These are phyloP conservation scores for Fraxinus greggii DNA, from an alignment of 305 asterid species.

Conservation along the genomic window DNA sequence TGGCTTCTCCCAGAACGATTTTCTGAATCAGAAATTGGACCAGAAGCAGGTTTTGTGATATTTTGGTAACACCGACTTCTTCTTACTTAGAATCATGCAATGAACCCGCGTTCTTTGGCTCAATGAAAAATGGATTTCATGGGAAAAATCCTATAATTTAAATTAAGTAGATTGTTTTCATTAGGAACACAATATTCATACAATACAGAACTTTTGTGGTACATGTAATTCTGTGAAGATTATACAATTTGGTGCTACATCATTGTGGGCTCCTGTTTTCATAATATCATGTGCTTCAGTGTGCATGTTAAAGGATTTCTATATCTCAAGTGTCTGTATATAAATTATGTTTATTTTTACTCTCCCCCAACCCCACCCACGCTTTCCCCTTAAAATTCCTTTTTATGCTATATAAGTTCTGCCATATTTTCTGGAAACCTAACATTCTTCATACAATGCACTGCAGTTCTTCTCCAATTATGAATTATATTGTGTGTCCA, in stretches of 20 bases:
- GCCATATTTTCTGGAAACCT: background rate
- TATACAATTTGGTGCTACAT: background rate
- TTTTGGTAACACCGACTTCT: constrained; percentile 86
- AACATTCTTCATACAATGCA: background rate
- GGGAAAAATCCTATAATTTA: background rate
- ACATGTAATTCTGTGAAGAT: background rate
- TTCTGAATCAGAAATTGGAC: constrained; percentile 92
- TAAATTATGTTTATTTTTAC: background rate
- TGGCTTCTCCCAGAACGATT: constrained; percentile 98
- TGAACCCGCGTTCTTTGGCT: background rate
- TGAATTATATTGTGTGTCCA: background rate
- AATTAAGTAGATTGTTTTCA: background rate
- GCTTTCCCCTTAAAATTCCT: background rate
- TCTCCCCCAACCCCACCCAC: background rate
- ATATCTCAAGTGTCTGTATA: background rate
- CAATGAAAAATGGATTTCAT: background rate
- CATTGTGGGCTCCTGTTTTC: background rate
- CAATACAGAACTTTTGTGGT: background rate
- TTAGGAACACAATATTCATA: background rate
- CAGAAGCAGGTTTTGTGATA: constrained; percentile 99
- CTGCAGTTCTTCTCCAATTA: background rate
- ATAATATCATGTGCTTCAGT: constrained; percentile 1
- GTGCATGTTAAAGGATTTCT: background rate
- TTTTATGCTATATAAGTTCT: background rate
- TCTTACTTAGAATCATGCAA: constrained; percentile 29